Percentiles rank a stretch among this genome's conserved stretches.
These are phyloP conservation scores for Zoysia pacifica DNA, from an alignment of 176 grass and related monocot genomes.

Conservation along the genomic window DNA sequence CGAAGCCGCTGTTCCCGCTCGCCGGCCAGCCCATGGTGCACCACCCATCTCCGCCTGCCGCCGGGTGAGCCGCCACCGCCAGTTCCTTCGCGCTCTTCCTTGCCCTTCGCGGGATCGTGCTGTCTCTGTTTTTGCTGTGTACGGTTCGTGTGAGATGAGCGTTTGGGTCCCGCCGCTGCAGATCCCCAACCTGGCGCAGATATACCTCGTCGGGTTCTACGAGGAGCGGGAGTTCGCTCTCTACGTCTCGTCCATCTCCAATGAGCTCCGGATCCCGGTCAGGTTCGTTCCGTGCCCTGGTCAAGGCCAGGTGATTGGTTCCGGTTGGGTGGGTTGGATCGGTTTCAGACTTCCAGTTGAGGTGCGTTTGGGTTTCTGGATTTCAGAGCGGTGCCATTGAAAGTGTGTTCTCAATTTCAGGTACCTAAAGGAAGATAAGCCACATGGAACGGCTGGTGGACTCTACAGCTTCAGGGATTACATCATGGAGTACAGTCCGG, in stretches of 20 bases:
- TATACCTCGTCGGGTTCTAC: constrained; percentile 97
- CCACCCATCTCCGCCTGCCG: constrained; percentile 83
- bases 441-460: constrained; percentile 87
- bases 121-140: not conserved
- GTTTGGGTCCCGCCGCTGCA: constrained; percentile 45
- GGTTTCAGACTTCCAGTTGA: too few relatives aligned
- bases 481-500: constrained; percentile 91
- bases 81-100: not conserved
- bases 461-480: constrained; percentile 93
- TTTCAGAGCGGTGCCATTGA: constrained; percentile 1
- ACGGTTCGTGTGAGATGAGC: not conserved
- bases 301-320: too few relatives aligned
- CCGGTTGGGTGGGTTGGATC: too few relatives aligned
- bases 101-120: not conserved
- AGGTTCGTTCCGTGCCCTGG: too few relatives aligned
- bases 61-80: constrained; percentile 40
- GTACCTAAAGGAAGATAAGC: constrained; percentile 92
- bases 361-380: not conserved
- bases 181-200: constrained; percentile 96
- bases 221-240: constrained; percentile 95
- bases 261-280: constrained; percentile 81
- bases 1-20: constrained; percentile 97
- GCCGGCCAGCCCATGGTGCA: constrained; percentile 98
- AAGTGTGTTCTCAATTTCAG: constrained; percentile 41
- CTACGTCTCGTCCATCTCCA: constrained; percentile 93